Base-by-base conservation (phyloP, 108 stramenopile species). In the Conticribra guillardii region DNA sequence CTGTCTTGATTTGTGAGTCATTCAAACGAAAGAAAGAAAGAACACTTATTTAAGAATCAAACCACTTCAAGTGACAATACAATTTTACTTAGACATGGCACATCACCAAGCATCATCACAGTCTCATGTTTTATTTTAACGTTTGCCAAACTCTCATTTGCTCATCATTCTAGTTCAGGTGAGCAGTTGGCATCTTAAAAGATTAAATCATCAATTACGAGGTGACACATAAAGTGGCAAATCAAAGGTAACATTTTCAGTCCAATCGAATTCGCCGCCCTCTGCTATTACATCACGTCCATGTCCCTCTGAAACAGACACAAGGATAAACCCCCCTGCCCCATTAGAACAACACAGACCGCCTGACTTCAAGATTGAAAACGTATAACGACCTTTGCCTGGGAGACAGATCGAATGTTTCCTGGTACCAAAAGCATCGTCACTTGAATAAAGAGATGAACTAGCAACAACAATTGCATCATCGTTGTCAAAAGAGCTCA, bases 351-450 rank as follows among this genome's bases (percentile, higher is more conserved):
- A n/a, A n/a, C n/a, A n/a, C n/a, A 41, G 11, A 9, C 37, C 37
- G 5, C 37, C 37, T 5, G 8, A 9, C 37, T 41, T 41, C 37
- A 14, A 34, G 18, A 33, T 41, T 5, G 8, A 5, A 41, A 41
- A 41, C 21, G 66, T 67, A 22, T 67, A 67, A 29, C 30, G 52
- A 18, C 50, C 54, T 3, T 54, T 53, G 0, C 54, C 54, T 16
- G 66, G 66, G 21, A 67, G 44, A 55, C 66, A 67, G 8, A 67
- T 28, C 17, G 66, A 46, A 28, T 67, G 54, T 28, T 28, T 67
- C 3, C 3, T 26, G 2, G 66, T 67, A 47, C 41, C 34, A 29
- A 28, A 67, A 8, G 14, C 24, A 1, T 54, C 54, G 23, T 9
- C 23, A 1, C 26, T 24, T 46, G 53, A 27, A 67, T 55, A 67